These are phyloP conservation scores for Dichotomocladium elegans DNA, from an alignment of 371 early-diverging fungal genomes.

Conservation along the genomic window DNA sequence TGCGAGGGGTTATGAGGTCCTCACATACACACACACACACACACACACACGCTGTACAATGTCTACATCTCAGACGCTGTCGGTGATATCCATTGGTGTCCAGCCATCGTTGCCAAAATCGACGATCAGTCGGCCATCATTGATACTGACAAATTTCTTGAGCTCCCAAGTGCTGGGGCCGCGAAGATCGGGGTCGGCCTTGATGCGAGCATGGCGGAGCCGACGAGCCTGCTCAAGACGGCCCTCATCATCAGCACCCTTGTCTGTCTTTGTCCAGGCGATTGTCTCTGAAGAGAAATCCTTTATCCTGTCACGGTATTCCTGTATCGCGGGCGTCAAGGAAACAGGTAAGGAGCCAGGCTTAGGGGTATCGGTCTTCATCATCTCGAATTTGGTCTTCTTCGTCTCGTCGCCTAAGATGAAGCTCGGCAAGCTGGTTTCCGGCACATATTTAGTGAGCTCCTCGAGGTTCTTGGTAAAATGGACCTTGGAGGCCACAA, in stretches of 20 bases:
- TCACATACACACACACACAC: too few relatives aligned
- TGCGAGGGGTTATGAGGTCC: too few relatives aligned
- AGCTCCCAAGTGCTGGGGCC: constrained; percentile 31
- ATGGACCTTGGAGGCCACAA: constrained; percentile 82
- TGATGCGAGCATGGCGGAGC: constrained; percentile 27
- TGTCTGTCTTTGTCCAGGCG: constrained; percentile 20
- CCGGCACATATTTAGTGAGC: constrained; percentile 58
- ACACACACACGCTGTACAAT: too few relatives aligned
- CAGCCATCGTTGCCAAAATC: constrained; percentile 14
- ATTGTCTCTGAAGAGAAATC: constrained; percentile 23
- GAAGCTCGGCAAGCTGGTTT: constrained; percentile 24
- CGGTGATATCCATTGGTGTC: constrained; percentile 16
- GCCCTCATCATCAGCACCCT: constrained; percentile 4
- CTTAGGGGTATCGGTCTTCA: constrained; percentile 11
- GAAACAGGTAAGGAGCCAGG: constrained; percentile 10
- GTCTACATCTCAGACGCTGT: constrained; percentile 16
- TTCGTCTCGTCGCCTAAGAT: constrained; percentile 23
- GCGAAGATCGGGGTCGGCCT: constrained; percentile 29
- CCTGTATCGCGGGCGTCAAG: constrained; percentile 14
- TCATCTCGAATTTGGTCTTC: constrained; percentile 25
- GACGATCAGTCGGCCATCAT: constrained; percentile 12
- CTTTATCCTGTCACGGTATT: constrained; percentile 15
- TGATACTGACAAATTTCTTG: constrained; percentile 16
- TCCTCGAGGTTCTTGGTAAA: constrained; percentile 69
- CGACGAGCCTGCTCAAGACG: constrained; percentile 21